A percentile compares a stretch with the other conserved stretches of the same genome.
These are phyloP conservation scores for Sporothrix variecibatus DNA, from an alignment of 2,329 filamentous ascomycete genomes.

Conservation along the genomic window DNA sequence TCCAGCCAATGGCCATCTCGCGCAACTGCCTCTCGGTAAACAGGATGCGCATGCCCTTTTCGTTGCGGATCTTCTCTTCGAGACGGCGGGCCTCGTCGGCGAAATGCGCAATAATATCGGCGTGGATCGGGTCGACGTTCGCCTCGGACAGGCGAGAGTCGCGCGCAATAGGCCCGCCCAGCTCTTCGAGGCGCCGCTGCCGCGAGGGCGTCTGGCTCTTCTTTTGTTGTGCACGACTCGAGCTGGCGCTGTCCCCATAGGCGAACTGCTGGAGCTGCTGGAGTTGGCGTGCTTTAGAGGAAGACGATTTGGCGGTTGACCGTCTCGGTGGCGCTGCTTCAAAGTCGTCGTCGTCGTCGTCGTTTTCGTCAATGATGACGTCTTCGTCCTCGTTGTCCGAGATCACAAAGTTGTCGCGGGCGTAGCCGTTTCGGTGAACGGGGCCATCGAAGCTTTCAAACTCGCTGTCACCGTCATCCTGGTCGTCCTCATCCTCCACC, in stretches of 20 bases:
- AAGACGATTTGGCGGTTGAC: background rate
- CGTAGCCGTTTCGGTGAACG: slow-evolving; percentile 48
- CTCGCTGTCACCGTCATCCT: slow-evolving; percentile 43
- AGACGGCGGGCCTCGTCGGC: slow-evolving; percentile 60
- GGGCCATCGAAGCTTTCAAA: slow-evolving; percentile 42
- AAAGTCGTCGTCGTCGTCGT: slow-evolving; percentile 44
- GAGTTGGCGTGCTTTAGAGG: slow-evolving; percentile 30
- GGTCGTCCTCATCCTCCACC: slow-evolving; percentile 33
- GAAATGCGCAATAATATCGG: slow-evolving; percentile 65
- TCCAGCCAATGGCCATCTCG: slow-evolving; percentile 73
- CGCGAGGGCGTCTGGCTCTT: slow-evolving; percentile 32
- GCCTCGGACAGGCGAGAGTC: slow-evolving; percentile 54
- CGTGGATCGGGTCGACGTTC: slow-evolving; percentile 50
- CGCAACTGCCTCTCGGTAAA: slow-evolving; percentile 72
- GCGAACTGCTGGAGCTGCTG: slow-evolving; percentile 28
- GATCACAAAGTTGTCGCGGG: slow-evolving; percentile 46
- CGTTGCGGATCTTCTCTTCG: slow-evolving; percentile 63
- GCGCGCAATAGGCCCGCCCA: slow-evolving; percentile 61
- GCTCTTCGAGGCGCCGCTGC: slow-evolving; percentile 43
- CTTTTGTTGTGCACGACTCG: background rate
- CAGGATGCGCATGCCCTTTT: slow-evolving; percentile 57
- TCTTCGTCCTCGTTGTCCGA: slow-evolving; percentile 38
- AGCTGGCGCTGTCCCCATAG: slow-evolving; percentile 19
- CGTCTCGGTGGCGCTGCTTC: background rate
- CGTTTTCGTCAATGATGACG: slow-evolving; percentile 39